Percentiles rank a stretch among this genome's conserved stretches.
phyloP scores from a whole-genome alignment of 768 basidiomycete species.

The Cystoderma amianthinum region DNA sequence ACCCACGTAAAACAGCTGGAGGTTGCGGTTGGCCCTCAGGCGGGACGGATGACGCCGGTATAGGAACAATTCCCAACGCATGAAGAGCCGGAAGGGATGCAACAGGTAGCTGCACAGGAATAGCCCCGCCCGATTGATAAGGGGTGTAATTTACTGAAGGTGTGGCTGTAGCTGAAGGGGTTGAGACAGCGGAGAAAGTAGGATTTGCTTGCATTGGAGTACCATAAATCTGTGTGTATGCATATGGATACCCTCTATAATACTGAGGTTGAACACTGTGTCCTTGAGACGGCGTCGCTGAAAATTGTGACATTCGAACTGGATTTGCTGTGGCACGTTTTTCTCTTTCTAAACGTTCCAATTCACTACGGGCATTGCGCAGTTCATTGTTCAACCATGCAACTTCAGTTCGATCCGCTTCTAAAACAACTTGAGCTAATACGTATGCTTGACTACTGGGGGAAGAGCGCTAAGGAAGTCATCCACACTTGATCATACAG shows the following conservation, averaged over 20 bases:
- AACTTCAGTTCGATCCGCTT: conserved; percentile 60
- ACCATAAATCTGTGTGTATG: conserved; percentile 57
- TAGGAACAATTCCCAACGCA: conserved; percentile 66
- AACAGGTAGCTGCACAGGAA: conserved; percentile 69
- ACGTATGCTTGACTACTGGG: conserved; percentile 59
- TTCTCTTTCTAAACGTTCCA: conserved; percentile 64
- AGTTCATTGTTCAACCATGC: conserved; percentile 51
- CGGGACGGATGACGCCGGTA: conserved; percentile 48
- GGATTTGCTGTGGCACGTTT: conserved; percentile 46
- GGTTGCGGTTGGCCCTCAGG: conserved; percentile 55
- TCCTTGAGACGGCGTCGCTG: conserved; percentile 19
- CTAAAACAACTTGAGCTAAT: conserved; percentile 57
- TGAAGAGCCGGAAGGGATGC: conserved; percentile 59
- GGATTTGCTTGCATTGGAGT: conserved; percentile 16
- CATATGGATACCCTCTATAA: conserved; percentile 60
- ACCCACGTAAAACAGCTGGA: conserved; percentile 70
- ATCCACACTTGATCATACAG: not conserved
- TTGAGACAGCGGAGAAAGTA: conserved; percentile 25
- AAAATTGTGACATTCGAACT: conserved; percentile 34
- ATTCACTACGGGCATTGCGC: conserved; percentile 53
- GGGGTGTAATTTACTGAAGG: conserved; percentile 21
- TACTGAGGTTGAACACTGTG: conserved; percentile 41
- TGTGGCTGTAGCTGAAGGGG: conserved; percentile 21
- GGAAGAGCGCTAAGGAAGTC: conserved; percentile 40
- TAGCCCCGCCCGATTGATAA: conserved; percentile 30